Conservation (phyloP, 768 basidiomycete genomes). For the Auricularia auricula-judae region DNA sequence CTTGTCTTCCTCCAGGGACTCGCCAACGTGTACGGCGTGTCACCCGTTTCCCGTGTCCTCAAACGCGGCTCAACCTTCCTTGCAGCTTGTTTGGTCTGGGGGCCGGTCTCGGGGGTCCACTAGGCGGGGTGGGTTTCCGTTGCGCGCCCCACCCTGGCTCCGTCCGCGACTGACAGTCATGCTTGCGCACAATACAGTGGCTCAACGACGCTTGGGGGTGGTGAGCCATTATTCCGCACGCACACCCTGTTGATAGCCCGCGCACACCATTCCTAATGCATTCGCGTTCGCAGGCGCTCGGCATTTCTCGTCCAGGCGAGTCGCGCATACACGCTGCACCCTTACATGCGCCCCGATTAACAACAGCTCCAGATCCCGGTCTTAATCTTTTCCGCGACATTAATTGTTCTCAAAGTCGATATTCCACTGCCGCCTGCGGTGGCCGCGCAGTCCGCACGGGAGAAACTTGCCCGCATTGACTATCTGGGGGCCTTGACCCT, state of each 20-base stretch:
- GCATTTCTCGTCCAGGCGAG: conserved; percentile 81
- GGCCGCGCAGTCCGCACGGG: conserved; percentile 42
- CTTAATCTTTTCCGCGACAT: conserved; percentile 53
- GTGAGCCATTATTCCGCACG: conserved; percentile 30
- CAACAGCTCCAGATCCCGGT: conserved; percentile 51
- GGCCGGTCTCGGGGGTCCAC: conserved; percentile 23
- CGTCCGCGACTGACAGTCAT: conserved; percentile 29
- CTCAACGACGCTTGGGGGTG: conserved; percentile 79
- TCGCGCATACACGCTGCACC: conserved; percentile 9
- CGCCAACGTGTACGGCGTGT: conserved; percentile 58
- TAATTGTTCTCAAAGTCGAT: conserved; percentile 70
- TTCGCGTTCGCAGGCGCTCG: conserved; percentile 45
- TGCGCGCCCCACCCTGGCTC: conserved; percentile 3
- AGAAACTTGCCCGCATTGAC: conserved; percentile 74
- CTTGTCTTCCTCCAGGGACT: conserved; percentile 75
- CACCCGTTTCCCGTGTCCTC: not conserved
- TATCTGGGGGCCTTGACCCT: conserved; percentile 75
- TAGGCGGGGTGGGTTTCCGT: conserved; percentile 18
- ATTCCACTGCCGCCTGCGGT: conserved; percentile 62
- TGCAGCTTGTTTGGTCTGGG: conserved; percentile 74
- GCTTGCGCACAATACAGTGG: conserved; percentile 38
- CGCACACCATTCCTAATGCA: not conserved
- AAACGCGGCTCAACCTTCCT: conserved; percentile 7
- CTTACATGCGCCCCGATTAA: not conserved
- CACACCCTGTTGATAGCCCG: not conserved